A percentile compares a stretch with the other conserved stretches of the same genome.
These are phyloP conservation scores for Aureobasidium subglaciale DNA, from an alignment of 2,329 filamentous ascomycete genomes.

Conservation along the genomic window DNA sequence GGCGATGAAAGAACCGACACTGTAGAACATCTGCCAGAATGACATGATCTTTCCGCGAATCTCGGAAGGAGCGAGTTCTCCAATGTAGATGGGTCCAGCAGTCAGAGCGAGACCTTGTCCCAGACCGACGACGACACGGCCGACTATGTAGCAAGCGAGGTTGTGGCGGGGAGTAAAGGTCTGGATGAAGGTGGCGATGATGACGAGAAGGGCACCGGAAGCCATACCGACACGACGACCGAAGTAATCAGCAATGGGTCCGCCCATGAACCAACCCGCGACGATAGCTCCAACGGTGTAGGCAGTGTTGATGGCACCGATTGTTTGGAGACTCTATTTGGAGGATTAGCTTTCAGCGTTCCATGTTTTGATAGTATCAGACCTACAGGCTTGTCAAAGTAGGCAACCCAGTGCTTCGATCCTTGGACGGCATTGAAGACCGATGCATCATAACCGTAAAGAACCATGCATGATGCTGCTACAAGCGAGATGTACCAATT, in stretches of 20 bases:
- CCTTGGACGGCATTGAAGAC: slow-evolving; percentile 67
- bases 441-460: slow-evolving; percentile 68
- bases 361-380: neutral
- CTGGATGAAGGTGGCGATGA: slow-evolving; percentile 63
- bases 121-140: slow-evolving; percentile 61
- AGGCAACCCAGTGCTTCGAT: slow-evolving; percentile 58
- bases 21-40: slow-evolving; percentile 64
- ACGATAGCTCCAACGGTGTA: slow-evolving; percentile 66
- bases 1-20: slow-evolving; percentile 58
- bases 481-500: slow-evolving; percentile 60
- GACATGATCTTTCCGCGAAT: slow-evolving; percentile 63
- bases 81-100: slow-evolving; percentile 63
- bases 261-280: slow-evolving; percentile 62
- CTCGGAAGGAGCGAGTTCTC: slow-evolving; percentile 56
- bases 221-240: slow-evolving; percentile 54
- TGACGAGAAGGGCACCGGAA: slow-evolving; percentile 56
- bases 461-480: slow-evolving; percentile 66
- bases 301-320: slow-evolving; percentile 57
- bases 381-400: slow-evolving; percentile 46
- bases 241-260: slow-evolving; percentile 43
- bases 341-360: neutral
- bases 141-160: slow-evolving; percentile 60
- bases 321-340: slow-evolving; percentile 32
- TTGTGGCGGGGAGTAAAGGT: slow-evolving; percentile 51
- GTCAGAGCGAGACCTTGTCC: slow-evolving; percentile 62